A percentile compares a stretch with the other conserved stretches of the same genome.
Conservation (phyloP, 2,329 filamentous ascomycete species). For the Dryadomyces sulphureus region DNA sequence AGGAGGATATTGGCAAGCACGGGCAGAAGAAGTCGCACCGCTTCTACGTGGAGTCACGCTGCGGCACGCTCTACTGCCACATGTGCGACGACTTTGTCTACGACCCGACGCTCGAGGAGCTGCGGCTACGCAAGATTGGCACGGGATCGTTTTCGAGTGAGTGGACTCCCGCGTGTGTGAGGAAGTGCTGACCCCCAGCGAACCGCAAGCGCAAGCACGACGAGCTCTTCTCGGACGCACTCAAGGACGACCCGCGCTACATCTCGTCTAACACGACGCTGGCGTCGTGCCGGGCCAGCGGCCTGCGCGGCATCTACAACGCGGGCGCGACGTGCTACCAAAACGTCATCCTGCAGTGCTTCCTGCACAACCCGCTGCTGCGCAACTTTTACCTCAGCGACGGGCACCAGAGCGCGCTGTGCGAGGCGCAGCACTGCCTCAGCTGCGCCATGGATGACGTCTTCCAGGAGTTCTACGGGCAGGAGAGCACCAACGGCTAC, state of each 20-base stretch:
- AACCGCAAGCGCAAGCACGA: slow-evolving; percentile 63
- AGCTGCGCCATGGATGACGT: slow-evolving; percentile 61
- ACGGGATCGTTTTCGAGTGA: slow-evolving; percentile 50
- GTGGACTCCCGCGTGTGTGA: slow-evolving; percentile 10
- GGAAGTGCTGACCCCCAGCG: slow-evolving; percentile 13
- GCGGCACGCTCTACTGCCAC: slow-evolving; percentile 63
- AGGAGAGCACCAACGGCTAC: slow-evolving; percentile 75
- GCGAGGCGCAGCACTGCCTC: slow-evolving; percentile 46
- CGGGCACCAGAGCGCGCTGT: slow-evolving; percentile 68
- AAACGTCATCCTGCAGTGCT: slow-evolving; percentile 85
- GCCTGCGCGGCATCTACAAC: slow-evolving; percentile 86
- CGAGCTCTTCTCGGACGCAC: slow-evolving; percentile 48
- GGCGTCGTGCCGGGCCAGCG: slow-evolving; percentile 54
- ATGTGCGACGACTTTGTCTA: slow-evolving; percentile 73
- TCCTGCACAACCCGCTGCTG: slow-evolving; percentile 85
- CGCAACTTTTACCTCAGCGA: slow-evolving; percentile 86
- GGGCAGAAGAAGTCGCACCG: slow-evolving; percentile 54
- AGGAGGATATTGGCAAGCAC: slow-evolving; percentile 52
- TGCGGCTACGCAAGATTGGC: slow-evolving; percentile 55
- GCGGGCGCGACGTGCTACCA: slow-evolving; percentile 98
- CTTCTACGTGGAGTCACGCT: slow-evolving; percentile 67
- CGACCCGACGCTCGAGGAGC: slow-evolving; percentile 65
- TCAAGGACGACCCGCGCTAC: slow-evolving; percentile 60
- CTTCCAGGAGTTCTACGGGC: slow-evolving; percentile 55
- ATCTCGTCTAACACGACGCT: slow-evolving; percentile 65